Conservation (phyloP, 306 rosid genomes). For the Cicer pinnatifidum region DNA sequence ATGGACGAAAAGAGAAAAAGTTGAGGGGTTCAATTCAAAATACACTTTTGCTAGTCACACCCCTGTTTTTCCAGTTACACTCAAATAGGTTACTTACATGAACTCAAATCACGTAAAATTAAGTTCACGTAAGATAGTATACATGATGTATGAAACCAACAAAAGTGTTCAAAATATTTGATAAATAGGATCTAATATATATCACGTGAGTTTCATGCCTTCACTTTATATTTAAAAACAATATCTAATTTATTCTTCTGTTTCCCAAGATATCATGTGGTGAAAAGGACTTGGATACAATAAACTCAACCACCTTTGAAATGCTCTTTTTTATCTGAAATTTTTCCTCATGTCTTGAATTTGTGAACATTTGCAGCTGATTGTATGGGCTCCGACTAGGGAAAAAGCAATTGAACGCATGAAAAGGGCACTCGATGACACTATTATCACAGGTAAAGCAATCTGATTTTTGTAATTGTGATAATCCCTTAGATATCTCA, state of each 20-base stretch:
- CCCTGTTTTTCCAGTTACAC: too few species aligned
- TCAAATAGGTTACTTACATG: too few species aligned
- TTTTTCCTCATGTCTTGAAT: conserved; percentile 32
- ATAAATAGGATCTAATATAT: conserved; percentile 12
- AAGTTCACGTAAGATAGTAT: too few species aligned
- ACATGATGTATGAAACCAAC: too few species aligned
- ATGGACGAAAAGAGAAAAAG: neutral
- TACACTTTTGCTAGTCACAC: too few species aligned
- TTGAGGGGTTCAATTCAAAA: neutral
- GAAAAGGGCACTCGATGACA: conserved; percentile 97
- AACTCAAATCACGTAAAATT: too few species aligned
- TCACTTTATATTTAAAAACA: conserved; percentile 13
- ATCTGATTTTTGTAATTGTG: conserved; percentile 26
- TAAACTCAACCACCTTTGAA: conserved; percentile 10
- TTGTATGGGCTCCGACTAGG: conserved; percentile 99
- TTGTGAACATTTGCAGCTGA: conserved; percentile 60
- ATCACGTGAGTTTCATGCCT: neutral
- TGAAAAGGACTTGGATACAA: conserved; percentile 32
- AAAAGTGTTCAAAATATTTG: neutral
- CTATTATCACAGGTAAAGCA: conserved; percentile 79
- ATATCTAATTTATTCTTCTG: conserved; percentile 6
- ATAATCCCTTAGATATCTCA: conserved; percentile 28
- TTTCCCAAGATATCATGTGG: conserved; percentile 17
- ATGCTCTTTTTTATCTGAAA: conserved; percentile 39
- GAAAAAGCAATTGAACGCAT: conserved; percentile 96